Conservation (phyloP, 1,284 basidiomycete genomes). For the Ustilago loliicola region DNA sequence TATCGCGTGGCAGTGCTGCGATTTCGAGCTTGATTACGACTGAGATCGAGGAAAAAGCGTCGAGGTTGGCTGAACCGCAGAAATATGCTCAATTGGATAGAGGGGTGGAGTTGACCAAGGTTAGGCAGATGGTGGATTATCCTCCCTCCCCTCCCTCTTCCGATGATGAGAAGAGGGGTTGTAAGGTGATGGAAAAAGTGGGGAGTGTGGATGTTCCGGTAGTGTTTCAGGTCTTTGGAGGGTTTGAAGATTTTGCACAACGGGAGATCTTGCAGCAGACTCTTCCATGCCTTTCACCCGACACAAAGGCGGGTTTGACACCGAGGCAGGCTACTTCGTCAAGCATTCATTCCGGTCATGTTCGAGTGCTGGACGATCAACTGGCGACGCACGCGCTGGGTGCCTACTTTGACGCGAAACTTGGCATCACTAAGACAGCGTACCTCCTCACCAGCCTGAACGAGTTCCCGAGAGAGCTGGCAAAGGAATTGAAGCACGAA, state of each 20-base stretch:
- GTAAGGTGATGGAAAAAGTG: slow-evolving; percentile 6
- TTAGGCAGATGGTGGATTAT: slow-evolving; percentile 35
- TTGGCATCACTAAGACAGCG: slow-evolving; percentile 41
- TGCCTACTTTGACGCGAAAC: slow-evolving; percentile 43
- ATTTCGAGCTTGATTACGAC: slow-evolving; percentile 44
- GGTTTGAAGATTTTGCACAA: slow-evolving; percentile 64
- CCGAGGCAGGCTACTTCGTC: slow-evolving; percentile 20
- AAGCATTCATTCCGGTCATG: slow-evolving; percentile 57
- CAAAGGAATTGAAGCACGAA: slow-evolving; percentile 47
- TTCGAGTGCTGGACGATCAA: slow-evolving; percentile 23
- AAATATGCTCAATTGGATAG: slow-evolving; percentile 30
- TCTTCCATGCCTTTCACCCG: not conserved
- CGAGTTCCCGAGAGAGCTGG: slow-evolving; percentile 40
- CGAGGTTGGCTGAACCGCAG: slow-evolving; percentile 40
- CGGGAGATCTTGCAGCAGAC: slow-evolving; percentile 57
- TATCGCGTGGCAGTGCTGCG: slow-evolving; percentile 18
- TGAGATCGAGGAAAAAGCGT: slow-evolving; percentile 52
- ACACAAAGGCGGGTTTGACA: not conserved
- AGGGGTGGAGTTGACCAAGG: slow-evolving; percentile 28
- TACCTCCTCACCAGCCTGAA: slow-evolving; percentile 28
- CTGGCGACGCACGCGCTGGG: slow-evolving; percentile 14
- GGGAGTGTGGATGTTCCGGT: slow-evolving; percentile 19
- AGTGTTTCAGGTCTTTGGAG: slow-evolving; percentile 46
- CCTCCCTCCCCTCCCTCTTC: slow-evolving; percentile 5
- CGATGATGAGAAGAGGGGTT: not conserved